Evolutionary conservation across 345 rosid species (phyloP).

Genomic region (Carallia pectinifolia): DNA sequence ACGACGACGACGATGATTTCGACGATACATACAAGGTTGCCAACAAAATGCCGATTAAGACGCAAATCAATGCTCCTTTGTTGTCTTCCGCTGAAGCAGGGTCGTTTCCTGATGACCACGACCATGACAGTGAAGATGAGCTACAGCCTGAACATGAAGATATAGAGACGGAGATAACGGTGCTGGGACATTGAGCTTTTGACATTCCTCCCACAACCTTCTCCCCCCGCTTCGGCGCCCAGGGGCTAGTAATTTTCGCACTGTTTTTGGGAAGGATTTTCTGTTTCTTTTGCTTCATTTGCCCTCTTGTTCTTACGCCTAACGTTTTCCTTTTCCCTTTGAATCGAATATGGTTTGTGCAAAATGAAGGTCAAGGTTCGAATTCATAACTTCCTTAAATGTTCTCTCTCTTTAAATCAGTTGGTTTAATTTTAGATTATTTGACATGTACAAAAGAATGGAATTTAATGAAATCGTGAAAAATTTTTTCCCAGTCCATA

Average conservation of each 20-base stretch:
- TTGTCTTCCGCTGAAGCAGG: constrained; percentile 1
- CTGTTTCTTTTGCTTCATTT: not conserved
- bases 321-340: not conserved
- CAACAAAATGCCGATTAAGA: constrained; percentile 2
- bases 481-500: no score
- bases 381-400: no score
- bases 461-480: no score
- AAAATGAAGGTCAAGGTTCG: no score
- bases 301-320: not conserved
- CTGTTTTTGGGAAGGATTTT: not conserved
- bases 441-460: no score
- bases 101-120: not conserved
- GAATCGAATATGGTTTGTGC: no score
- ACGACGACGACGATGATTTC: constrained; percentile 26
- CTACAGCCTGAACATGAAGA: not conserved
- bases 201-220: not conserved
- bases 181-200: not conserved
- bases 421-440: no score
- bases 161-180: not conserved
- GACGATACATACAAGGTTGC: constrained; percentile 39
- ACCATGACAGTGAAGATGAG: not conserved
- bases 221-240: not conserved
- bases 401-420: no score
- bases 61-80: no score
- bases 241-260: not conserved